Conservation (phyloP, 495 filamentous ascomycete species). For the Penicillium steckii region DNA sequence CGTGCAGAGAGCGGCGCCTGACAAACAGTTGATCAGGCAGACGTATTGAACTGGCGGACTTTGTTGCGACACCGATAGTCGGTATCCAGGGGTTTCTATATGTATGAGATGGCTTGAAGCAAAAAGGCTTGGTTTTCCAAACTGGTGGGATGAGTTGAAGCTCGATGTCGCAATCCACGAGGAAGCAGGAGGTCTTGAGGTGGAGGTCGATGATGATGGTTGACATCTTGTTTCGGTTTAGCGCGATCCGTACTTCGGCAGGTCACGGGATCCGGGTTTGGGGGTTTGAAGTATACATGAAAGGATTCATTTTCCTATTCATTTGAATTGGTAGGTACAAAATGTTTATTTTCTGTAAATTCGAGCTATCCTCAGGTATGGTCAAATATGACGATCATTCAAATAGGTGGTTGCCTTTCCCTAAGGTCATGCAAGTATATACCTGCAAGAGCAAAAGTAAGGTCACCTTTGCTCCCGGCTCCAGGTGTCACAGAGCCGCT, state of each 20-base stretch:
- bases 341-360: too few relatives aligned
- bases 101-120: slow-evolving; percentile 4
- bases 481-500: too few relatives aligned
- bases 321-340: too few relatives aligned
- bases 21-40: slow-evolving; percentile 29
- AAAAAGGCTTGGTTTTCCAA: slow-evolving; percentile 3
- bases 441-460: too few relatives aligned
- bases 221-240: slow-evolving; percentile 26
- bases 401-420: too few relatives aligned
- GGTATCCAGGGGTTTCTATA: slow-evolving; percentile 4
- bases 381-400: too few relatives aligned
- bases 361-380: too few relatives aligned
- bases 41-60: slow-evolving; percentile 25
- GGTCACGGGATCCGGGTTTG: slow-evolving; percentile 31
- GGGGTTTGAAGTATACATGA: background rate
- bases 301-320: background rate
- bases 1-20: slow-evolving; percentile 25
- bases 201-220: slow-evolving; percentile 33
- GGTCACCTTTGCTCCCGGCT: too few relatives aligned
- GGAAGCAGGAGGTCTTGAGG: slow-evolving; percentile 17
- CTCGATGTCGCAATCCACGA: slow-evolving; percentile 16
- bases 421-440: too few relatives aligned
- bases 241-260: slow-evolving; percentile 12
- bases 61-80: slow-evolving; percentile 14
- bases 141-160: slow-evolving; percentile 11